Evolutionary conservation across 2,329 filamentous ascomycete genomes (phyloP), one percentile per base, ranked within the genome.

Genomic region (Trichoderma atrobrunneum): DNA sequence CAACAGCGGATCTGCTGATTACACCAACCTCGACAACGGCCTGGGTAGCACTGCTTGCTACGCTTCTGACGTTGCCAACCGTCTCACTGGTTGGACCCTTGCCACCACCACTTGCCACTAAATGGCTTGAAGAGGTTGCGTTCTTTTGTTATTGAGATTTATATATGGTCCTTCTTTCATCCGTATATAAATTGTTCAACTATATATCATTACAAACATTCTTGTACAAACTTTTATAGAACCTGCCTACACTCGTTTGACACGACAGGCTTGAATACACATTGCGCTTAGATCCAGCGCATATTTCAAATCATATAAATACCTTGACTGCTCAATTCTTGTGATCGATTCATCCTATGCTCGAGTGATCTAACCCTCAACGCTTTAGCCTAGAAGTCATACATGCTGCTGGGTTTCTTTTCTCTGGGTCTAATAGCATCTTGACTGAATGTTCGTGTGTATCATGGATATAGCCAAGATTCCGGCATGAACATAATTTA

Each of bases 1-100:
- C 65, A 77, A 77, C 74, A 73, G 71, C 56, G 75, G 75, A 68
- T 77, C 75, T 34, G 75, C 73, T 56, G 71, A 77, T 67, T 77
- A 74, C 69, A 59, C 28, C 54, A 72, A 75, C 74, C 74, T 77
- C 67, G 74, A 74, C 69, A 64, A 74, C 51, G 74, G 74, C 43
- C 70, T 76, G 16, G 72, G 70, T 18, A 69, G 66, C 39, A 76
- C 75, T 43, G 65, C 73, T 34, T 77, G 75, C 75, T 77, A 77
- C 64, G 73, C 73, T 28, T 73, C 73, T 18, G 73, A 76, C 36
- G 72, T 77, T 48, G 75, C 75, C n/a, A 76, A 76, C 73, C 74
- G 75, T 39, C 70, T 76, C 48, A 75, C 70, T 18, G 75, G 75
- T 26, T 77, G 75, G 75, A 73, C 73, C 60, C 71, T 76, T 32